Percentiles rank a stretch among this genome's conserved stretches.
Evolutionary conservation across 1,139 yeast species (phyloP).

Genomic region (Taphrina wiesneri): DNA sequence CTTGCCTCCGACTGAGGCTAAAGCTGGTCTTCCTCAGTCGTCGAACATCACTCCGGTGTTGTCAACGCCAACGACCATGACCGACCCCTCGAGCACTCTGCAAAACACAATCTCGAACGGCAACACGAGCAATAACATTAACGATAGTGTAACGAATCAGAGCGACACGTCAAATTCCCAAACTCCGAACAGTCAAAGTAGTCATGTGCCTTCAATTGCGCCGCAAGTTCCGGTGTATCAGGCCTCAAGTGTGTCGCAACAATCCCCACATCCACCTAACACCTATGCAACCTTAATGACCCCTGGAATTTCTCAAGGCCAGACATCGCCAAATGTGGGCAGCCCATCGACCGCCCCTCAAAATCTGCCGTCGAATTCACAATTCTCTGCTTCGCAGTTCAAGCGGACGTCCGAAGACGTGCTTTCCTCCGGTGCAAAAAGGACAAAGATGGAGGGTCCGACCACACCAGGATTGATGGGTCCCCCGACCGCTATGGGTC

Average conservation of each 20-base stretch:
- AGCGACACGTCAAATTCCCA: neutral
- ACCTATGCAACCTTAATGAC: neutral
- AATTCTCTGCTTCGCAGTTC: no score
- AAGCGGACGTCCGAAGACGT: constrained; percentile 6
- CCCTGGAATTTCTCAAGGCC: neutral
- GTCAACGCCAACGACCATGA: neutral
- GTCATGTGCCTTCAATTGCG: neutral
- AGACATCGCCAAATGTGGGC: neutral
- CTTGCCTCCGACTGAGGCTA: neutral
- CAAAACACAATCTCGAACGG: neutral
- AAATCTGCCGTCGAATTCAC: neutral
- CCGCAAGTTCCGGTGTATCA: neutral
- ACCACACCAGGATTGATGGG: constrained; percentile 26
- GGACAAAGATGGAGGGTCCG: constrained; percentile 10
- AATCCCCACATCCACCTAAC: neutral
- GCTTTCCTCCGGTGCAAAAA: neutral
- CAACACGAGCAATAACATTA: neutral
- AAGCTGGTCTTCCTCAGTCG: neutral
- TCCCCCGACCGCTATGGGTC: constrained; percentile 17
- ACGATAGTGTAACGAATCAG: neutral
- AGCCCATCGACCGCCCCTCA: neutral
- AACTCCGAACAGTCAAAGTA: neutral
- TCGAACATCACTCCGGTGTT: neutral
- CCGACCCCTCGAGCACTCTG: neutral
- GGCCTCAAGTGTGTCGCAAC: neutral